A percentile compares a stretch with the other conserved stretches of the same genome.
phyloP scores from a whole-genome alignment of 108 stramenopile genomes.

The Skeletonema potamos region DNA sequence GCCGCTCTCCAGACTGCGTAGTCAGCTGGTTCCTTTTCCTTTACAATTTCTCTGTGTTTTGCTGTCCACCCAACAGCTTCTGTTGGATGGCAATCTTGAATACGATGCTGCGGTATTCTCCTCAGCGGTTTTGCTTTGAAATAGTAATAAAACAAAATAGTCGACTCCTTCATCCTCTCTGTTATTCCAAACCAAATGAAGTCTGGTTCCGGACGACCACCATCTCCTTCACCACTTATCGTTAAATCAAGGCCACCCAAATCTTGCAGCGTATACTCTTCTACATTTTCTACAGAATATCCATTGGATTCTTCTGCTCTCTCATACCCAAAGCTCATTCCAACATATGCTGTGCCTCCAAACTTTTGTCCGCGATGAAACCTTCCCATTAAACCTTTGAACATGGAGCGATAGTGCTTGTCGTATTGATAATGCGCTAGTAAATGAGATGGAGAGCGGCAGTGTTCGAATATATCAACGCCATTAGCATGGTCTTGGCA shows the following conservation, averaged over 20 bases:
- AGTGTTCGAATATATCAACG: slow-evolving; percentile 33
- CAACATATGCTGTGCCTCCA: slow-evolving; percentile 34
- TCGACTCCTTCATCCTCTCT: slow-evolving; percentile 42
- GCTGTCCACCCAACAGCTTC: slow-evolving; percentile 33
- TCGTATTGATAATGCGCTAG: slow-evolving; percentile 32
- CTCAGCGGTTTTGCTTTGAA: slow-evolving; percentile 21
- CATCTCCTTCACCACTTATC: slow-evolving; percentile 33
- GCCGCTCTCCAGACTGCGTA: slow-evolving; percentile 48
- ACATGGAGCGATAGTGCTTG: slow-evolving; percentile 48
- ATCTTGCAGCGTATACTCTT: slow-evolving; percentile 41
- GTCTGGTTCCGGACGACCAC: slow-evolving; percentile 35
- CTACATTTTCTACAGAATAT: slow-evolving; percentile 40
- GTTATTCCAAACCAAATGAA: slow-evolving; percentile 49
- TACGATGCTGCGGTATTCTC: slow-evolving; percentile 13
- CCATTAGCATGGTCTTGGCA: slow-evolving; percentile 21
- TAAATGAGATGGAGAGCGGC: slow-evolving; percentile 33
- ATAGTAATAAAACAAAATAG: slow-evolving; percentile 24
- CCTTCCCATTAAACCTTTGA: slow-evolving; percentile 43
- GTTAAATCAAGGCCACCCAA: slow-evolving; percentile 39
- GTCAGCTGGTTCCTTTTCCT: slow-evolving; percentile 40
- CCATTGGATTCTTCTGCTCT: slow-evolving; percentile 28
- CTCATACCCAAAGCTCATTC: slow-evolving; percentile 42
- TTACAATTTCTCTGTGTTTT: slow-evolving; percentile 26
- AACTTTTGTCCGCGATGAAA: slow-evolving; percentile 31
- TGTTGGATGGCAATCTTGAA: slow-evolving; percentile 37